These are phyloP conservation scores for Chaetoceros muelleri DNA, from an alignment of 108 stramenopile genomes.

Conservation along the genomic window DNA sequence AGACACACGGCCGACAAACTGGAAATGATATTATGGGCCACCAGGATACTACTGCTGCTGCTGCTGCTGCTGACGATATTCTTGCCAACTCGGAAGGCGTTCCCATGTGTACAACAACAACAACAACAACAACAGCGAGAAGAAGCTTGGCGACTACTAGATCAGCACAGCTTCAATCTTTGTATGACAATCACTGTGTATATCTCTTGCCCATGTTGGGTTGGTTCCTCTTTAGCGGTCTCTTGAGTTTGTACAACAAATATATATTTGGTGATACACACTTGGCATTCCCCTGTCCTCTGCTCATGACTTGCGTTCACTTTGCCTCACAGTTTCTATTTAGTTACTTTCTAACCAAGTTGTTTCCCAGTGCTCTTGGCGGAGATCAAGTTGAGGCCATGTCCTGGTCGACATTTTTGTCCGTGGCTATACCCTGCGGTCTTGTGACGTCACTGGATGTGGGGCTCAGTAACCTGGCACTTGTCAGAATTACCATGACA, in stretches of 20 bases:
- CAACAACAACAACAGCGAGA: too few species aligned
- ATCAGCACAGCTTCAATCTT: conserved; percentile 6
- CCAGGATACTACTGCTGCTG: too few species aligned
- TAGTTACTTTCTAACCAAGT: conserved; percentile 28
- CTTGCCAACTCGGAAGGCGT: too few species aligned
- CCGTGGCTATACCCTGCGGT: conserved; percentile 70
- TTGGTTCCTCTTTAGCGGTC: conserved; percentile 84
- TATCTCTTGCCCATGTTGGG: conserved; percentile 75
- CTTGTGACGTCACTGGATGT: conserved; percentile 69
- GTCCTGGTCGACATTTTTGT: conserved; percentile 57
- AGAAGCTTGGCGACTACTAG: too few species aligned
- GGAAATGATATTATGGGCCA: too few species aligned
- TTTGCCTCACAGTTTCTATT: conserved; percentile 79
- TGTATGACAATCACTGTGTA: conserved; percentile 58
- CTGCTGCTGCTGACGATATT: too few species aligned
- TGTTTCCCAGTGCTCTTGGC: conserved; percentile 49
- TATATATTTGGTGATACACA: conserved; percentile 61
- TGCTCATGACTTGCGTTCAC: conserved; percentile 71
- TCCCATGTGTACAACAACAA: too few species aligned
- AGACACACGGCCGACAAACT: too few species aligned
- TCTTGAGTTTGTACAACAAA: conserved; percentile 46
- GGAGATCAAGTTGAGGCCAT: conserved; percentile 42
- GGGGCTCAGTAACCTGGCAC: conserved; percentile 68
- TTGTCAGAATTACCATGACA: conserved; percentile 68
- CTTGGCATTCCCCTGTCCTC: conserved; percentile 73